Conservation (phyloP, 2,329 filamentous ascomycete species). For the Aspergillus fructus region DNA sequence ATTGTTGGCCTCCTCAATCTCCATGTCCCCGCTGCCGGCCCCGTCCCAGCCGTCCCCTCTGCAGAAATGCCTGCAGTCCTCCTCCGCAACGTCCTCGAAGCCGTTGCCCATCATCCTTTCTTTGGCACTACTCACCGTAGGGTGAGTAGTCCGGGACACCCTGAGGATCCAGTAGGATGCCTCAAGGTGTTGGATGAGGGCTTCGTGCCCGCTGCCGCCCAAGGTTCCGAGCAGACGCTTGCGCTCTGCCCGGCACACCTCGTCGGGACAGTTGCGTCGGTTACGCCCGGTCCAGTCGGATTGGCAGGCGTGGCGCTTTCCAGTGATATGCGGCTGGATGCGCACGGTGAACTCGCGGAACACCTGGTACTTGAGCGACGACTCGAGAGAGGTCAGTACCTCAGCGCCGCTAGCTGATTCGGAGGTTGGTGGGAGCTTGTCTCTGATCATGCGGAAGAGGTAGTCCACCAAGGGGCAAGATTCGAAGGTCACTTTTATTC, state of each 20-base stretch:
- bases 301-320: slow-evolving; percentile 31
- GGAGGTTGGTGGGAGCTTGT: slow-evolving; percentile 25
- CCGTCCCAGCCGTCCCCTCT: slow-evolving; percentile 38
- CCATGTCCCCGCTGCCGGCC: slow-evolving; percentile 28
- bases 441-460: slow-evolving; percentile 36
- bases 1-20: slow-evolving; percentile 28
- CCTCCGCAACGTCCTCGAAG: slow-evolving; percentile 25
- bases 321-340: slow-evolving; percentile 17
- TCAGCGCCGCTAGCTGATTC: background rate
- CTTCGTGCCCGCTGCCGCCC: slow-evolving; percentile 16
- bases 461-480: slow-evolving; percentile 26
- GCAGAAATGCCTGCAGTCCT: slow-evolving; percentile 27
- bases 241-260: slow-evolving; percentile 25
- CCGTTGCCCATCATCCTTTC: slow-evolving; percentile 30
- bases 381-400: slow-evolving; percentile 14
- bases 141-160: slow-evolving; percentile 31
- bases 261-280: slow-evolving; percentile 26
- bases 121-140: slow-evolving; percentile 19
- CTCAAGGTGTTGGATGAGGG: slow-evolving; percentile 25
- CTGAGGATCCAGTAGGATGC: slow-evolving; percentile 32
- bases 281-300: slow-evolving; percentile 33
- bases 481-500: slow-evolving; percentile 27
- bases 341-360: slow-evolving; percentile 21
- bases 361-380: slow-evolving; percentile 26
- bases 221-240: slow-evolving; percentile 18